Conservation (phyloP, 805 yeast genomes). For the Yarrowia deformans region DNA sequence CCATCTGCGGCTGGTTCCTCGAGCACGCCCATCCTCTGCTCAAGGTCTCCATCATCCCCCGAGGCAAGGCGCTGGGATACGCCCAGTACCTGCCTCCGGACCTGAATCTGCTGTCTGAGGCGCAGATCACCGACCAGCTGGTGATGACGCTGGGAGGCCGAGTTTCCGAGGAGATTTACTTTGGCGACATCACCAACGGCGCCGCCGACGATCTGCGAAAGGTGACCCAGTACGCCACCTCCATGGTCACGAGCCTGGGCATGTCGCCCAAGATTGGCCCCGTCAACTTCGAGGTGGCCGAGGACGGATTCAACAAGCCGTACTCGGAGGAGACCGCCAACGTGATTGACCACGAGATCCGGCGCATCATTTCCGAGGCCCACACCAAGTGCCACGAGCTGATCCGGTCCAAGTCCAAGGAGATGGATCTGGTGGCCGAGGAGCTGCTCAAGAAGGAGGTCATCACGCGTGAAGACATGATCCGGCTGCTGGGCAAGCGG, state of each 20-base stretch:
- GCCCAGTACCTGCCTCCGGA: slow-evolving; percentile 98
- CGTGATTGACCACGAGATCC: slow-evolving; percentile 81
- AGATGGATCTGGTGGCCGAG: slow-evolving; percentile 86
- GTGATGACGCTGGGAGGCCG: slow-evolving; percentile 98
- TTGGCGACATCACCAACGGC: slow-evolving; percentile 91
- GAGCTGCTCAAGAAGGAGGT: slow-evolving; percentile 87
- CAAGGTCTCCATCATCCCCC: slow-evolving; percentile 94
- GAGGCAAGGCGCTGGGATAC: slow-evolving; percentile 96
- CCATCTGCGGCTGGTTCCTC: slow-evolving; percentile 96
- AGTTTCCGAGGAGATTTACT: slow-evolving; percentile 93
- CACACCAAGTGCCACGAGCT: slow-evolving; percentile 74
- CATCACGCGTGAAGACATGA: slow-evolving; percentile 92
- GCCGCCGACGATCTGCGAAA: slow-evolving; percentile 97
- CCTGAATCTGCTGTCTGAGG: slow-evolving; percentile 74
- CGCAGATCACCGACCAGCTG: slow-evolving; percentile 88
- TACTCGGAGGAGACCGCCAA: slow-evolving; percentile 88
- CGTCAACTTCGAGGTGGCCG: slow-evolving; percentile 73
- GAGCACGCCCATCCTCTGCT: slow-evolving; percentile 90
- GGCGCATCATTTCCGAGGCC: slow-evolving; percentile 76
- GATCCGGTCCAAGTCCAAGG: slow-evolving; percentile 71
- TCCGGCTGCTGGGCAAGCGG: slow-evolving; percentile 84
- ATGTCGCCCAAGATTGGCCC: slow-evolving; percentile 91
- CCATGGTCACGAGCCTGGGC: slow-evolving; percentile 92
- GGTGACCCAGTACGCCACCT: slow-evolving; percentile 90
- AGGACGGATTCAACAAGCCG: slow-evolving; percentile 77